phyloP scores from a whole-genome alignment of 2,329 filamentous ascomycete species.

The Berkeleyomyces basicola region DNA sequence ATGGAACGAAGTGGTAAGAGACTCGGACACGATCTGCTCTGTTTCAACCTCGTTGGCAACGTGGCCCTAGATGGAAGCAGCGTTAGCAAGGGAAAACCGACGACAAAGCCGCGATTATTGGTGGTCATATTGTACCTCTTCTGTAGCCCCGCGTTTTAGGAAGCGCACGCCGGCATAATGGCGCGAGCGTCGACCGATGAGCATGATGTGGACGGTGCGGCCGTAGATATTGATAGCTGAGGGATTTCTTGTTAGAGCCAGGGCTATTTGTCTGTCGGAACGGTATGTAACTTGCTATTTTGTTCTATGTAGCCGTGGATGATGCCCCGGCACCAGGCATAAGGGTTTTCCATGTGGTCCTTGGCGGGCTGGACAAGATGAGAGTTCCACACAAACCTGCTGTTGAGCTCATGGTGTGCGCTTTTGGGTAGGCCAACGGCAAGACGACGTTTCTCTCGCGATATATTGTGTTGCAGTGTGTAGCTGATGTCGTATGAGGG shows the following conservation, averaged over 20 bases:
- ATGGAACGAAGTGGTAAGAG: conserved; percentile 88
- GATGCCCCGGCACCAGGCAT: conserved; percentile 90
- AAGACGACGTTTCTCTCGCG: conserved; percentile 56
- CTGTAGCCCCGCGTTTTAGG: conserved; percentile 85
- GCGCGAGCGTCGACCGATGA: conserved; percentile 81
- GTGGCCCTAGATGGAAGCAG: conserved; percentile 41
- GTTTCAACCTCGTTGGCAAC: conserved; percentile 98
- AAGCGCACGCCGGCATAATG: conserved; percentile 92
- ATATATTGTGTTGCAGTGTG: conserved; percentile 84
- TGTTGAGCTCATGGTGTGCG: conserved; percentile 38
- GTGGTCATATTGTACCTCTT: conserved; percentile 34
- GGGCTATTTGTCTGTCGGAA: conserved; percentile 20
- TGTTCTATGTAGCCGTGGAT: conserved; percentile 96
- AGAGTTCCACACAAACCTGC: conserved; percentile 98
- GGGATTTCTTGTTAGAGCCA: conserved; percentile 59
- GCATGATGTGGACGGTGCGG: conserved; percentile 73
- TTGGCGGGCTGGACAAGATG: conserved; percentile 67
- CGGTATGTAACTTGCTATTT: conserved; percentile 32
- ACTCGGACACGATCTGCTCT: conserved; percentile 93
- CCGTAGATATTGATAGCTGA: conserved; percentile 59
- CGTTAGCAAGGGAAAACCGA: not conserved
- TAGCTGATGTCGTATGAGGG: conserved; percentile 94
- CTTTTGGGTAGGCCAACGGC: conserved; percentile 24
- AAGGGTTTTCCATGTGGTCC: conserved; percentile 56
- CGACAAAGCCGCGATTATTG: not conserved